These are phyloP conservation scores for Clohesyomyces aquaticus DNA, from an alignment of 495 filamentous ascomycete genomes.

Conservation along the genomic window DNA sequence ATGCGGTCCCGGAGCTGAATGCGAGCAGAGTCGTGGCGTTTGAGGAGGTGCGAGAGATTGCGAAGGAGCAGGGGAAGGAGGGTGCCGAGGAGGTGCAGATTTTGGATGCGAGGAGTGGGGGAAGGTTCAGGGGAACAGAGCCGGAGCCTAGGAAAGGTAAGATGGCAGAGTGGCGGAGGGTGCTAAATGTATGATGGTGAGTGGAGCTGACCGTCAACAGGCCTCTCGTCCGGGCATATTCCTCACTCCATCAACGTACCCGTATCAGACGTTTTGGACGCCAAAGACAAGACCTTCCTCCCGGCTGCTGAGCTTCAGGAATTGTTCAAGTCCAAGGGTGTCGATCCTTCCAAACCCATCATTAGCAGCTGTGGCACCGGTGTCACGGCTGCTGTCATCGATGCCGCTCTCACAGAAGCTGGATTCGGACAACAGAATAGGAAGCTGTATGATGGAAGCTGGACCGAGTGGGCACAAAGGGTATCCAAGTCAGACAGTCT, in stretches of 20 bases:
- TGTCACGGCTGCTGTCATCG: slow-evolving; percentile 90
- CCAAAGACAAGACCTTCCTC: slow-evolving; percentile 78
- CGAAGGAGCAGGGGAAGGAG: slow-evolving; percentile 74
- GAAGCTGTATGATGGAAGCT: slow-evolving; percentile 92
- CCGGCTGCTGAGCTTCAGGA: slow-evolving; percentile 69
- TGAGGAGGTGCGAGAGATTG: slow-evolving; percentile 78
- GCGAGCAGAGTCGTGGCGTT: slow-evolving; percentile 66
- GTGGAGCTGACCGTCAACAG: slow-evolving; percentile 20
- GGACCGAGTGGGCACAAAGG: slow-evolving; percentile 90
- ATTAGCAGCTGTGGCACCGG: slow-evolving; percentile 92
- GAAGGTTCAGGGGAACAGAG: slow-evolving; percentile 78
- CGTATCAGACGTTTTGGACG: slow-evolving; percentile 77
- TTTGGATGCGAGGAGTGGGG: slow-evolving; percentile 80
- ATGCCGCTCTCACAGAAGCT: slow-evolving; percentile 80
- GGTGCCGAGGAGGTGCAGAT: slow-evolving; percentile 82
- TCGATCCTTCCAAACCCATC: slow-evolving; percentile 82
- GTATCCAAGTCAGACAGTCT: slow-evolving; percentile 62
- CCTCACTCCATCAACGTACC: slow-evolving; percentile 85
- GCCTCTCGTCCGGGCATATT: slow-evolving; percentile 88
- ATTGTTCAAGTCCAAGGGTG: slow-evolving; percentile 74
- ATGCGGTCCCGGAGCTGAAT: slow-evolving; percentile 60
- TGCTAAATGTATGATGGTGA: background rate
- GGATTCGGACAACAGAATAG: slow-evolving; percentile 66
- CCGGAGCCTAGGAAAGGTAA: slow-evolving; percentile 78
- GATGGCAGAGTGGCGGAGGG: background rate